Conservation (phyloP, 2,329 filamentous ascomycete genomes). For the Neospermospora avenae region DNA sequence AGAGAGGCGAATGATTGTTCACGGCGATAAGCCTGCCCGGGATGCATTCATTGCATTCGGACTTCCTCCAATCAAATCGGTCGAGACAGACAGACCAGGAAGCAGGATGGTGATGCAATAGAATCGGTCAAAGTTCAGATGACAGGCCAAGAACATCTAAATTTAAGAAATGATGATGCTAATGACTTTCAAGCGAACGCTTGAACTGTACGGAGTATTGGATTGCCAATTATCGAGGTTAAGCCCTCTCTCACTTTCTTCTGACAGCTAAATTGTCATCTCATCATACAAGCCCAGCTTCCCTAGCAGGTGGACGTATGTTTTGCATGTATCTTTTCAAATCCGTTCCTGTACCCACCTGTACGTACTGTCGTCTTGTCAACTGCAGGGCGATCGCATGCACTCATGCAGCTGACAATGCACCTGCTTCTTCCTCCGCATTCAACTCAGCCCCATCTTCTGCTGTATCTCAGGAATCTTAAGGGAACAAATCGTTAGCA, state of each 20-base stretch:
- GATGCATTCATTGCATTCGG: not conserved
- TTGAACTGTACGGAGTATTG: not conserved
- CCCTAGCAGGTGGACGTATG: not conserved
- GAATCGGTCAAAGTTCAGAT: not conserved
- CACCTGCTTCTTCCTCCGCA: not conserved
- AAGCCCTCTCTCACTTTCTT: not conserved
- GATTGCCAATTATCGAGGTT: not conserved
- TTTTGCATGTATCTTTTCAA: constrained; percentile 1
- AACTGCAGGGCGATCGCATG: not conserved
- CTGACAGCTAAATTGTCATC: not conserved
- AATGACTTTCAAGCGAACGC: not conserved
- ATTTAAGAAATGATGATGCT: not conserved
- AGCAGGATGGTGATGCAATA: not conserved
- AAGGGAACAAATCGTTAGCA: not conserved
- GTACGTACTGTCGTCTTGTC: not conserved
- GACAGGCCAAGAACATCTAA: not conserved
- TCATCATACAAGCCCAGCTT: not conserved
- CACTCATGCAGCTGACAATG: not conserved
- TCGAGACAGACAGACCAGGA: not conserved
- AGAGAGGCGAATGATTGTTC: not conserved
- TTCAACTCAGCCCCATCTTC: not conserved
- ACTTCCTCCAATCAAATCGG: not conserved
- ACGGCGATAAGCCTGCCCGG: not conserved
- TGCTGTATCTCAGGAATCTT: not conserved
- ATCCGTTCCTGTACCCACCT: not conserved